phyloP scores from a whole-genome alignment of 192 early-diverging fungal genomes.

The Coemansia sp. region DNA sequence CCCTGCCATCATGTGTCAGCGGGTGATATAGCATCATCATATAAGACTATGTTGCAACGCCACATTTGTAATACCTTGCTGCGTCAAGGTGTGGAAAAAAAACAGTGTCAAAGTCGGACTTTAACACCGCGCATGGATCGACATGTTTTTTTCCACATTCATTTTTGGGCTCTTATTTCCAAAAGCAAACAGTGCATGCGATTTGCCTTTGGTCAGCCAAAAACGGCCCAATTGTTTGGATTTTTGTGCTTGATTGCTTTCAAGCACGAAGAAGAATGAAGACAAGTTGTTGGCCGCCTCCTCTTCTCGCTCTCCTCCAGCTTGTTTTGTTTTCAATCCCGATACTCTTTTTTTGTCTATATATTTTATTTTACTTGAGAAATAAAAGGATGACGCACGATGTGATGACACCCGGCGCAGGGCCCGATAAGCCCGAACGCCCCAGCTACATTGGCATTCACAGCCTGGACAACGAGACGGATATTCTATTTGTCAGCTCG shows the following conservation, averaged over 20 bases:
- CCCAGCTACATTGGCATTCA: conserved; percentile 40
- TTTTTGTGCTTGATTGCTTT: too few species aligned
- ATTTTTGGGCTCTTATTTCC: background rate
- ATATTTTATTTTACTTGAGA: background rate
- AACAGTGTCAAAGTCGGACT: too few species aligned
- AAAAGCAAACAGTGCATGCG: background rate
- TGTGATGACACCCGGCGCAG: background rate
- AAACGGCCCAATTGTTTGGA: background rate
- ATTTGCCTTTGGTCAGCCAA: background rate
- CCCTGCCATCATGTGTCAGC: too few species aligned
- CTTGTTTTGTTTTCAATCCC: background rate
- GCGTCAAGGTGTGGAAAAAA: too few species aligned
- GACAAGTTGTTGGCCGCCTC: background rate
- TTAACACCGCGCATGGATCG: too few species aligned
- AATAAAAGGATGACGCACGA: background rate
- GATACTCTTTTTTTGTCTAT: background rate
- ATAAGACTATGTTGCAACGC: too few species aligned
- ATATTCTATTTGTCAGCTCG: conserved; percentile 39
- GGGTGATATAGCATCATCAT: too few species aligned
- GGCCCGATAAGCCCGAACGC: conserved; percentile 3
- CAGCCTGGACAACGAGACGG: conserved; percentile 20
- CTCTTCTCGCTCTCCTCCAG: too few species aligned
- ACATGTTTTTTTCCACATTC: background rate
- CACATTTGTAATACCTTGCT: too few species aligned
- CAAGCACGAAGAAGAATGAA: background rate